Evolutionary conservation across 2,329 filamentous ascomycete genomes (phyloP), one percentile per base, ranked within the genome.

Genomic region (Fusarium phyllophilum): DNA sequence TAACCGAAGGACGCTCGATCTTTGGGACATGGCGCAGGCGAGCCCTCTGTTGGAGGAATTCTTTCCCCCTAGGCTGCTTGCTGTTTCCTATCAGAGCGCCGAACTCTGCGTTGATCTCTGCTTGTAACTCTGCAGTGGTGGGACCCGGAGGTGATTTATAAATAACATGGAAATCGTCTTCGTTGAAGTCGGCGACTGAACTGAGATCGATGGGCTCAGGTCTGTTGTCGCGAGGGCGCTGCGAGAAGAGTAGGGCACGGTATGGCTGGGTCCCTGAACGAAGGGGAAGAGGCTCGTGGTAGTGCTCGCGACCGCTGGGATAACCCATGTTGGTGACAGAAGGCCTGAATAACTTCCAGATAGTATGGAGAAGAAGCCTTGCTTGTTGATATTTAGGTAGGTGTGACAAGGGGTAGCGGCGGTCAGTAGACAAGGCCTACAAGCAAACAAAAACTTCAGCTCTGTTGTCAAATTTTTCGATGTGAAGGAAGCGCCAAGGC

Each of bases 221-320:
- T 6, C 52, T 45, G 20, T 42, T 54, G 6, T 34, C 14, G 6
- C 72, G 67, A 31, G 22, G 48, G 6, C 51, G 41, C 15, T 74
- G 46, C 3, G 59, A 62, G 39, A 74, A 74, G 31, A 36, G 38
- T 0, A 46, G 36, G 4, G 63, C 39, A 13, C 6, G 44, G 14
- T n/a, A 38, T 20, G 9, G n/a, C 3, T 20, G n/a, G 22, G 24
- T 14, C 8, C 49, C 31, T n/a, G 24, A 34, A 2, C 72, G 55
- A 7, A 74, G 51, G 9, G 72, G 72, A 0, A 74, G 72, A 65
- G 71, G 58, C 9, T 51, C 33, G 8, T 59, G 46, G 14, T 41
- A 65, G 29, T 62, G 59, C 20, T 61, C 24, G 9, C 34, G 33
- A 11, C 42, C 57, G 9, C 48, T 36, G 11, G 15, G 34, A 15